phyloP scores from a whole-genome alignment of 1,139 yeast species.

The Lodderomyces jiufengensis region DNA sequence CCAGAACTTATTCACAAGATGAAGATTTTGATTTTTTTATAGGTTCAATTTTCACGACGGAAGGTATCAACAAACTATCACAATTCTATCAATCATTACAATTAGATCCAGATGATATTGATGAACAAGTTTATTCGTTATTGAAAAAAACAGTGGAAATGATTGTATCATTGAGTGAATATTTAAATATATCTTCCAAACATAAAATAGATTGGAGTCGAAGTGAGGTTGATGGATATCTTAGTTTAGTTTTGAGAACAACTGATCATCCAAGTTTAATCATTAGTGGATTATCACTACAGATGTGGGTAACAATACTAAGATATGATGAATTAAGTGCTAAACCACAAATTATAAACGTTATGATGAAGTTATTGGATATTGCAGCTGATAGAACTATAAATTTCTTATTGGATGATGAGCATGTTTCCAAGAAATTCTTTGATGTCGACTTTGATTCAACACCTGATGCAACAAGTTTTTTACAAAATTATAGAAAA shows the following conservation, averaged over 20 bases:
- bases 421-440: slow-evolving; percentile 58
- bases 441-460: slow-evolving; percentile 87
- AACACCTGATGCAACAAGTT: slow-evolving; percentile 72
- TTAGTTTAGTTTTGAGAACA: slow-evolving; percentile 72
- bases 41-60: slow-evolving; percentile 70
- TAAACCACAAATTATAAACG: slow-evolving; percentile 43
- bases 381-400: slow-evolving; percentile 76
- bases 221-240: slow-evolving; percentile 60
- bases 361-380: slow-evolving; percentile 68
- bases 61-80: slow-evolving; percentile 65
- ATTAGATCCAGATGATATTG: slow-evolving; percentile 72
- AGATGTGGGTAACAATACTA: slow-evolving; percentile 90
- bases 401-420: slow-evolving; percentile 67
- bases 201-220: slow-evolving; percentile 43
- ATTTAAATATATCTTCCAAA: slow-evolving; percentile 48
- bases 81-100: slow-evolving; percentile 61
- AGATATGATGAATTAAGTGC: slow-evolving; percentile 72
- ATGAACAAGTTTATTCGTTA: slow-evolving; percentile 74
- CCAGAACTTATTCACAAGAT: slow-evolving; percentile 66
- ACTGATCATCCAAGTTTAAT: slow-evolving; percentile 82
- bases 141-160: slow-evolving; percentile 89
- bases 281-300: slow-evolving; percentile 86
- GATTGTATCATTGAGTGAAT: slow-evolving; percentile 86
- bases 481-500: slow-evolving; percentile 75
- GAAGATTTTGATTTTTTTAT: slow-evolving; percentile 79